Base-by-base conservation (phyloP, 495 filamentous ascomycete genomes). In the Achaetomiella virescens region DNA sequence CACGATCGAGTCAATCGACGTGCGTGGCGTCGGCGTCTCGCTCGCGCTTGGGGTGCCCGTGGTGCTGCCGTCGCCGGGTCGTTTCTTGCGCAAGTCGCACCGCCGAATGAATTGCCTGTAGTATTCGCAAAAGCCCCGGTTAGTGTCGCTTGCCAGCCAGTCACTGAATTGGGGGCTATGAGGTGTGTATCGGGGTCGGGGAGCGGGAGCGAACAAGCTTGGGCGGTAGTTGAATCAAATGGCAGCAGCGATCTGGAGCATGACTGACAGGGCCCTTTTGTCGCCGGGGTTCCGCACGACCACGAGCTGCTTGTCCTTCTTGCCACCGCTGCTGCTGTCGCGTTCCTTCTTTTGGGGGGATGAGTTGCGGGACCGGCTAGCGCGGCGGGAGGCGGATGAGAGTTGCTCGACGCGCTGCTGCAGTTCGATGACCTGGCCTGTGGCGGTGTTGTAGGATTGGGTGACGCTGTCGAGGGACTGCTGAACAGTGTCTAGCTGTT, bases 251-350 rank as follows among this genome's bases (percentile, higher is more conserved):
- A 66, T 64, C 55, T 68, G 60, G 46, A 66, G 64, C 64, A 70
- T 64, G 49, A 71, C 67, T 57, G 60, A 68, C 63, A 71, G 47
- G 37, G 67, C 67, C 40, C 69, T 63, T 48, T 65, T 57, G 55
- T 71, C 65, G 27, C 29, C 52, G 18, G 67, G 63, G 52, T 68
- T 70, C 45, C 69, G 61, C 52, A 71, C 69, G 37, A 67, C 65
- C 20, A 71, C 57, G 33, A 70, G 53, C 37, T 68, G 63, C 54
- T 66, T 68, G 35, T 69, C 59, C 58, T 64, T 64, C 46, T 64
- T 67, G 49, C 60, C 49, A 17, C 55, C 45, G 54, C 52, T 57
- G 50, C 60, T 61, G 54, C 53, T 52, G 36, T 59, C 52, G n/a
- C 41, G 48, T n/a, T 62, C 65, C 58, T 67, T 66, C 54, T 67